Percentiles rank a stretch among this genome's conserved stretches.
Conservation (phyloP, 176 grass and related monocot species). For the Rhynchospora tenuis region DNA sequence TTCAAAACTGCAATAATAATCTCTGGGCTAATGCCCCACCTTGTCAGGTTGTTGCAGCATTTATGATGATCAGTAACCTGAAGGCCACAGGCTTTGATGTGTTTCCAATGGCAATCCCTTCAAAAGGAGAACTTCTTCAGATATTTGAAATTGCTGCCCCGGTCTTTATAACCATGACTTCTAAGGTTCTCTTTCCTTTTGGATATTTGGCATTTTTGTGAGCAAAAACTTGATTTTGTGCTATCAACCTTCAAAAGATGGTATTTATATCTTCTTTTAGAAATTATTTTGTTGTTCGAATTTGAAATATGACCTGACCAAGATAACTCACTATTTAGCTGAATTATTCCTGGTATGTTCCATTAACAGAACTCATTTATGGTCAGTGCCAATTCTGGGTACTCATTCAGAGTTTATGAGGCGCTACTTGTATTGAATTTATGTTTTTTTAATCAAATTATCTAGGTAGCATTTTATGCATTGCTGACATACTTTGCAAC, state of each 20-base stretch:
- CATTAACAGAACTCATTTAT: neutral
- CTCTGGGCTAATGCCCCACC: neutral
- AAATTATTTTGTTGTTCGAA: neutral
- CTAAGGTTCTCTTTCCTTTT: conserved; percentile 50
- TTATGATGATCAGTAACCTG: conserved; percentile 88
- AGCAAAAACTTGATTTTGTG: neutral
- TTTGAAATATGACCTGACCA: neutral
- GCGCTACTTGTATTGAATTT: neutral
- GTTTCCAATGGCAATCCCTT: conserved; percentile 68
- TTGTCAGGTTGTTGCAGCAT: conserved; percentile 76
- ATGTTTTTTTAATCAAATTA: neutral
- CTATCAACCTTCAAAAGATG: neutral
- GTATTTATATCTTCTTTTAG: too few relatives aligned
- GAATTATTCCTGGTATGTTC: neutral
- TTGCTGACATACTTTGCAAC: conserved; percentile 88
- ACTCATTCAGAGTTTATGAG: neutral
- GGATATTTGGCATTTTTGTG: neutral
- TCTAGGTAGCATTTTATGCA: conserved; percentile 90
- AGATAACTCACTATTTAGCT: neutral
- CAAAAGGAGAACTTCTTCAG: conserved; percentile 62
- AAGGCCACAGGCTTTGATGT: conserved; percentile 61
- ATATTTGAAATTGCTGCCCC: conserved; percentile 93
- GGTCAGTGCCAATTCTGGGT: neutral
- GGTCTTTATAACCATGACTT: conserved; percentile 93
- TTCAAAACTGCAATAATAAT: neutral